Percentiles rank a stretch among this genome's conserved stretches.
phyloP scores from a whole-genome alignment of 169 alveolate species.

The Babesia caballi region DNA sequence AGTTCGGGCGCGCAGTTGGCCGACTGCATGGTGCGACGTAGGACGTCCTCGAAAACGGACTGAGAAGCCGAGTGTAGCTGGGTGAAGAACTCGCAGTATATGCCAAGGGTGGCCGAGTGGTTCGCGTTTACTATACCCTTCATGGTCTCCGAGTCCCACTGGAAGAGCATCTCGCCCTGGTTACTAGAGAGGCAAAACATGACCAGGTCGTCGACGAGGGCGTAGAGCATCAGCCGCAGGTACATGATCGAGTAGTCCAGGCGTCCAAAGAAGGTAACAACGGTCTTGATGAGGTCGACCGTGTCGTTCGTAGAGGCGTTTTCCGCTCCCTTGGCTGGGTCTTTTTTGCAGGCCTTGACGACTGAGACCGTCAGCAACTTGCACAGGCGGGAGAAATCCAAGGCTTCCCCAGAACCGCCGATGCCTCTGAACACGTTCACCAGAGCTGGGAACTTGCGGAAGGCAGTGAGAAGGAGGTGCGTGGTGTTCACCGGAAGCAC shows the following conservation, averaged over 20 bases:
- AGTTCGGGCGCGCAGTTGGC: background rate
- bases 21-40: background rate
- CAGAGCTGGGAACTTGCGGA: slow-evolving; percentile 10
- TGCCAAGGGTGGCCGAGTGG: background rate
- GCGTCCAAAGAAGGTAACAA: slow-evolving; percentile 3
- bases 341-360: background rate
- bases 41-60: slow-evolving; percentile 12
- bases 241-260: slow-evolving; percentile 21
- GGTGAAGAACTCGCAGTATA: background rate
- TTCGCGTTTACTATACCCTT: background rate
- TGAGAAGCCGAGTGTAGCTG: background rate
- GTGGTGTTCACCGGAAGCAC: slow-evolving; percentile 14
- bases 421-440: slow-evolving; percentile 14
- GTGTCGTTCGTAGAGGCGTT: background rate
- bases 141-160: slow-evolving; percentile 17
- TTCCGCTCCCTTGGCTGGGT: background rate
- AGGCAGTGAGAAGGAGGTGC: background rate
- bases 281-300: background rate
- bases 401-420: slow-evolving; percentile 17
- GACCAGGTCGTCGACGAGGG: slow-evolving; percentile 32
- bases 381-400: slow-evolving; percentile 41
- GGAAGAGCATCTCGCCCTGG: slow-evolving; percentile 4
- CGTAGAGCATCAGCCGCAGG: slow-evolving; percentile 20
- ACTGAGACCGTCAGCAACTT: slow-evolving; percentile 23
- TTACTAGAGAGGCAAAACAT: slow-evolving; percentile 5